Evolutionary conservation across 176 grass and related monocot species (phyloP), one percentile per base, ranked within the genome.

Genomic region (Bothriochloa decipiens): DNA sequence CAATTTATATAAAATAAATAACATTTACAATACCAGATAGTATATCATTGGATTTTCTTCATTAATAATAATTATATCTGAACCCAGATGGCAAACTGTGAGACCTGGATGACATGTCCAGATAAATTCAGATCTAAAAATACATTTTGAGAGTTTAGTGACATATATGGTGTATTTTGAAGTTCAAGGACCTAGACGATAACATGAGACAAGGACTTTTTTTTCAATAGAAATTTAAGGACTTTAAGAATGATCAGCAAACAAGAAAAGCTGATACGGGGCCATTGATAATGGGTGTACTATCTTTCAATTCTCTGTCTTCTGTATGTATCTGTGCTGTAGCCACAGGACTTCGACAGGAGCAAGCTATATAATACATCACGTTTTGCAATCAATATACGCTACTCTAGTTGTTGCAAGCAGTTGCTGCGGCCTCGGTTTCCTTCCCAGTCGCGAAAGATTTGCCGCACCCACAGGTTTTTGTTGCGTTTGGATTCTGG

Each of bases 391-490:
- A 61, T 23, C 20, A 6, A 23, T 87, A 70, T 22, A 11, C 2
- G 32, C 74, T 69, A 70, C 40, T 68, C 69, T 65, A 92, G 75
- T 94, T 94, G 81, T 87, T 94, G 81, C 92, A 94, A 16, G 85
- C 92, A 1, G 81, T 83, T 67, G 92, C 92, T 39, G 80, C 61
- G n/a, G n/a, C 87, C 83, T 76, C 80, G 0, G 76, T 86, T 69
- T 82, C 90, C 64, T 92, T 88, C 67, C 88, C 88, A 1, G 96
- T 93, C 0, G 96, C 89, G 1, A 99, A 99, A 11, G 96, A 99
- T 88, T 99, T 99, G 17, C 96, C 96, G 8, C 96, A 99, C 22
- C 96, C 93, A 5, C 96, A 99, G 0, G 96, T 99, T 87, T 99
- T 93, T 16, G 93, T 94, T 36, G 96, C 96, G 47, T 96, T 99